Evolutionary conservation across 345 rosid genomes (phyloP).

Genomic region (Linum tenue): DNA sequence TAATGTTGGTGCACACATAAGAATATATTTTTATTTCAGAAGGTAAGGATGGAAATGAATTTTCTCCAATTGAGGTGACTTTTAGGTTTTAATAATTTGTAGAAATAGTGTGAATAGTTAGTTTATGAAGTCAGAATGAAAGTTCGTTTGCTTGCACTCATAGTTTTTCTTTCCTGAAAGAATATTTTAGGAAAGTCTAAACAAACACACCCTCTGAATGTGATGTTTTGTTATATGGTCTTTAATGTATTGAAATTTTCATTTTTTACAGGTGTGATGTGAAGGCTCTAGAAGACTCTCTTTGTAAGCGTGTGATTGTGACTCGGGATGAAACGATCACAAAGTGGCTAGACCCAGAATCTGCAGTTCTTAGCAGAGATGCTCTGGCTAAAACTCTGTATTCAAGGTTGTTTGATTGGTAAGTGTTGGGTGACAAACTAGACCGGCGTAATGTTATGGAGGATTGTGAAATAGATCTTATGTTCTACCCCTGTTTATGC

Average conservation of each 20-base stretch:
- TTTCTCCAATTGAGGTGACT: too few species aligned
- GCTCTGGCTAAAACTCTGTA: constrained; percentile 94
- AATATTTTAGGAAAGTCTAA: too few species aligned
- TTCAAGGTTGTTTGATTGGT: constrained; percentile 96
- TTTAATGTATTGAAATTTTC: neutral
- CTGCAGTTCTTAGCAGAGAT: constrained; percentile 83
- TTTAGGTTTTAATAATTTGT: too few species aligned
- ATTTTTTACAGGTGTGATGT: constrained; percentile 68
- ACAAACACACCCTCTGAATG: constrained; percentile 17
- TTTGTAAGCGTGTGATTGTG: constrained; percentile 91
- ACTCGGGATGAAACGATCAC: constrained; percentile 98
- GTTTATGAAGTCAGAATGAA: too few species aligned
- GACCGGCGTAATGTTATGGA: neutral
- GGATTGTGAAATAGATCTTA: constrained; percentile 9
- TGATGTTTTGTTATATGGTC: too few species aligned
- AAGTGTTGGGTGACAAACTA: constrained; percentile 23
- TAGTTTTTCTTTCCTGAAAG: too few species aligned
- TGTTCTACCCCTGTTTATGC: constrained; percentile 20
- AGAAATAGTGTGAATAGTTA: too few species aligned
- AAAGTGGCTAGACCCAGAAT: constrained; percentile 87
- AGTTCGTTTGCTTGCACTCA: too few species aligned
- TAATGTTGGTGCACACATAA: too few species aligned
- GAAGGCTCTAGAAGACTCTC: constrained; percentile 87
- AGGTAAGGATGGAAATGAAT: too few species aligned
- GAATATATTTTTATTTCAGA: too few species aligned